A percentile compares a stretch with the other conserved stretches of the same genome.
Conservation (phyloP, 495 filamentous ascomycete genomes). For the Cairneyella variabilis region DNA sequence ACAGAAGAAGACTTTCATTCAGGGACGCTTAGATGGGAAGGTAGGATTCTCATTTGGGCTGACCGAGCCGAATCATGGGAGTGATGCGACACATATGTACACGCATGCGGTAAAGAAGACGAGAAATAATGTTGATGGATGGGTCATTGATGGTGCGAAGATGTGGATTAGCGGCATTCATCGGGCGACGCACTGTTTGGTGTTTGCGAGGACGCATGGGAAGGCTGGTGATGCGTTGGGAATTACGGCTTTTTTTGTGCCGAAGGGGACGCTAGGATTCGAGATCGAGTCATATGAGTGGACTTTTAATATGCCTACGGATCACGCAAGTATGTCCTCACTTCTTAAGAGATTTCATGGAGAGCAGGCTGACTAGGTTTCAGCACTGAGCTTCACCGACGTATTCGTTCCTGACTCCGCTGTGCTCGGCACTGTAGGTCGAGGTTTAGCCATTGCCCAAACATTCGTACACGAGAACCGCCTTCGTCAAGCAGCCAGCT, state of each 20-base stretch:
- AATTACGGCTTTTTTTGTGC: conserved; percentile 56
- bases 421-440: conserved; percentile 42
- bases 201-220: conserved; percentile 53
- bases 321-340: conserved; percentile 34
- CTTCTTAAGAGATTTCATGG: conserved; percentile 22
- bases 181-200: conserved; percentile 51
- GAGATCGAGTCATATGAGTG: conserved; percentile 52
- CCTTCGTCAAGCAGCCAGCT: conserved; percentile 56
- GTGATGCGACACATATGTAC: conserved; percentile 55
- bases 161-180: conserved; percentile 62
- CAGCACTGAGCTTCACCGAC: conserved; percentile 38
- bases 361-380: conserved; percentile 36
- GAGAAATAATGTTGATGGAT: conserved; percentile 37
- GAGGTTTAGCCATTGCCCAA: conserved; percentile 53
- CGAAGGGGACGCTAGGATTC: conserved; percentile 40
- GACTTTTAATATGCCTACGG: conserved; percentile 61
- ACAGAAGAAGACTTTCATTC: conserved; percentile 48
- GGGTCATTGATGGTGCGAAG: conserved; percentile 50
- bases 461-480: conserved; percentile 62
- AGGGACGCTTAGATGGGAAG: conserved; percentile 41
- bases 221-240: conserved; percentile 41
- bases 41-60: conserved; percentile 54
- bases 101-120: conserved; percentile 35
- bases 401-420: conserved; percentile 47
- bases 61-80: conserved; percentile 57